Base-by-base conservation (phyloP, 2,329 filamentous ascomycete species). In the Metarhizium album region DNA sequence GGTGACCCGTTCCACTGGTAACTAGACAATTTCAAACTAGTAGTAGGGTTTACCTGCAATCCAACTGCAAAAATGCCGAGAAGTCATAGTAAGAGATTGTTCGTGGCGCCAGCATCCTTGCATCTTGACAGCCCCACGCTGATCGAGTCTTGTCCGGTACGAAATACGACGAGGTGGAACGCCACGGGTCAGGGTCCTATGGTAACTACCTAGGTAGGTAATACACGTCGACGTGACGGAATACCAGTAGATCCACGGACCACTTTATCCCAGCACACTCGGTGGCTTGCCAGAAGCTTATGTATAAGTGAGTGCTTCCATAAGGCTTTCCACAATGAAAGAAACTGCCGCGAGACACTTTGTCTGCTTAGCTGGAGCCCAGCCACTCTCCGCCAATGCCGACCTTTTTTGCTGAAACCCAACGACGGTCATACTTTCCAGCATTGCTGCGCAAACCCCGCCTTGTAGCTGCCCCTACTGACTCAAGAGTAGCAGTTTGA, bases 151-250 rank as follows among this genome's bases (percentile, higher is more conserved):
- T 43, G 40, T 43, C 40, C 43, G 49, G 49, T 50, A 47, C 49
- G 49, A 46, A 42, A 50, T 50, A 50, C 43, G 49, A 46, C n/a
- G 18, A 23, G 22, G 45, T 23, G 29, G 45, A 31, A 38, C 35
- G 29, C 45, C 29, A 46, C 14, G 16, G 27, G 20, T 20, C 29
- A 31, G 18, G 27, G 29, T 35, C n/a, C n/a, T n/a, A n/a, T n/a
- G n/a, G n/a, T n/a, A n/a, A n/a, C n/a, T n/a, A n/a, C n/a, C n/a
- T n/a, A n/a, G n/a, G 27, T 29, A 29, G 27, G 11, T n/a, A 29
- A 20, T 20, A 20, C 24, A 13, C 9, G 27, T 29, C 8, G 24
- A 9, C 9, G 22, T 46, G n/a, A n/a, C n/a, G n/a, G n/a, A n/a
- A n/a, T n/a, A n/a, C n/a, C n/a, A n/a, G n/a, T 22, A 43, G 40